Evolutionary conservation across 495 filamentous ascomycete genomes (phyloP), one percentile per base, ranked within the genome.

Genomic region (Hypoxylon perforatum): DNA sequence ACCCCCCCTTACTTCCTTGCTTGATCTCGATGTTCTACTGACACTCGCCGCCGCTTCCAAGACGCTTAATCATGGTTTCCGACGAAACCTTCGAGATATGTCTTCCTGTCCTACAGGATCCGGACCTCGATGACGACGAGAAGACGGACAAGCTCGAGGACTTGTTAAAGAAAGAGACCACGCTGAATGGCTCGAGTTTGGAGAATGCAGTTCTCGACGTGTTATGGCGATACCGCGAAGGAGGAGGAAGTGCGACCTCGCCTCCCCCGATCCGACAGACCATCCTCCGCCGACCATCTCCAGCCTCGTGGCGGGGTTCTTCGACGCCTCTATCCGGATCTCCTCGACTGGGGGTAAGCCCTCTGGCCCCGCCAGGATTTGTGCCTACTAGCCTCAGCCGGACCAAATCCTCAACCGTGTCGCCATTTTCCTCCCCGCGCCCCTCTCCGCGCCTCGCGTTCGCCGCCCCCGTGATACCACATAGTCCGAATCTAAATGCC

Each of bases 71-170:
- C 69, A 98, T 98, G 96, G 88, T 96, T 28, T 90, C 93, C 56
- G 95, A 99, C 78, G 90, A 92, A 61, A 86, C 94, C 15, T 94
- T 95, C 80, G 95, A 97, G 73, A 84, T 92, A 62, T 97, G 92
- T 74, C 87, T 96, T 63, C 91, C 92, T 28, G 83, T 97, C 73
- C 88, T 99, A 45, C 88, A 94, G 78, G 91, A 97, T 76, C 78
- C 86, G 60, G 82, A 77, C 53, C 79, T 97, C 21, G 92, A 96
- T 65, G 96, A 98, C 69, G 96, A 99, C 74, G 96, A 98, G 63
- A 96, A 93, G 81, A 91, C 90, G 2, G 96, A 99, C 76, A 93
- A 90, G 78, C 82, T 97, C 50, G 93, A 97, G 75, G 92, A 94
- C 65, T 82, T 96, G 18, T 82, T 98, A 61, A 88, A 88, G 76